Conservation (phyloP, 495 filamentous ascomycete genomes). For the Penicillium parvum region DNA sequence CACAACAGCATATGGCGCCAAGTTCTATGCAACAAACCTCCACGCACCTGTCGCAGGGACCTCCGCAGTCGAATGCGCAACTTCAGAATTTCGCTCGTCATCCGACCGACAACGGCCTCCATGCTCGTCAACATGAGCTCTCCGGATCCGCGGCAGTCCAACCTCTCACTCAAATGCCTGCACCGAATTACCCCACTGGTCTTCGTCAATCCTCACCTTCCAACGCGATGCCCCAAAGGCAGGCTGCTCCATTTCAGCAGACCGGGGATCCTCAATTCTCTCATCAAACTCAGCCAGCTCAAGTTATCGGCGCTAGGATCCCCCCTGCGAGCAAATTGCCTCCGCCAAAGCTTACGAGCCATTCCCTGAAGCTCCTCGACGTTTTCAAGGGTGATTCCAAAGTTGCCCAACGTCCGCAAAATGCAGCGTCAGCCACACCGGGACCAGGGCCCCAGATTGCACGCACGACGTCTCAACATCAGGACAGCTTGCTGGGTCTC, state of each 20-base stretch:
- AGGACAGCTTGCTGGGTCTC: constrained; percentile 36
- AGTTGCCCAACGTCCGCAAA: constrained; percentile 26
- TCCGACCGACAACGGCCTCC: constrained; percentile 3
- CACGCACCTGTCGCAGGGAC: constrained; percentile 16
- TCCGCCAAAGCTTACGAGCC: constrained; percentile 58
- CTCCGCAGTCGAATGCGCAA: constrained; percentile 7
- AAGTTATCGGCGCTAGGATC: constrained; percentile 41
- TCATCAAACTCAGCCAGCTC: constrained; percentile 35
- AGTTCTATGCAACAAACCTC: constrained; percentile 22
- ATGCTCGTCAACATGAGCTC: constrained; percentile 9
- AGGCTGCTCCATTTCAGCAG: constrained; percentile 46
- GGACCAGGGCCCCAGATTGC: constrained; percentile 10
- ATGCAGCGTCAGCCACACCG: constrained; percentile 27
- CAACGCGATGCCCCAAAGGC: constrained; percentile 11
- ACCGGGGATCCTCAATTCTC: constrained; percentile 51
- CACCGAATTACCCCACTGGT: constrained; percentile 6
- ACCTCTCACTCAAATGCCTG: constrained; percentile 11
- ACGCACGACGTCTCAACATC: constrained; percentile 36
- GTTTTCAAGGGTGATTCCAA: constrained; percentile 54
- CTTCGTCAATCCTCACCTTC: constrained; percentile 11
- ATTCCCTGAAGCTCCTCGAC: constrained; percentile 59
- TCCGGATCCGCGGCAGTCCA: constrained; percentile 13
- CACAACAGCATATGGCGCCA: constrained; percentile 22
- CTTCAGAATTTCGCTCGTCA: constrained; percentile 5
- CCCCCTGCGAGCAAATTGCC: constrained; percentile 56